A percentile compares a stretch with the other conserved stretches of the same genome.
These are phyloP conservation scores for Peronospora tabacina DNA, from an alignment of 352 stramenopile genomes.

Conservation along the genomic window DNA sequence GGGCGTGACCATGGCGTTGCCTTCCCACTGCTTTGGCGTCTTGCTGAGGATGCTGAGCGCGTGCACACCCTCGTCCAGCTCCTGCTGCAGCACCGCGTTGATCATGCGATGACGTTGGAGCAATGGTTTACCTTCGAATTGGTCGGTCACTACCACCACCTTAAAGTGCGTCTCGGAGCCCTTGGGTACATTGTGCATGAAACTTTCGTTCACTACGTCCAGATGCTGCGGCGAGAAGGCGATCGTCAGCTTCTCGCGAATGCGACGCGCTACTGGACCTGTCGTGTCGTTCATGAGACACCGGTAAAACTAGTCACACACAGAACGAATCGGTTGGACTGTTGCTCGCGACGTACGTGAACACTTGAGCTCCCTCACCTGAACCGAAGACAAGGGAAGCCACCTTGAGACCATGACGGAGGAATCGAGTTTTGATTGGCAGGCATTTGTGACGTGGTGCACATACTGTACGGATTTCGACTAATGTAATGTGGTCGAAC, in stretches of 20 bases:
- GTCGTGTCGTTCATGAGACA: slow-evolving; percentile 29
- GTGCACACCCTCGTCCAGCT: slow-evolving; percentile 86
- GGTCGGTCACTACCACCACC: slow-evolving; percentile 87
- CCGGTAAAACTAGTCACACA: slow-evolving; percentile 11
- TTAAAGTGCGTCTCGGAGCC: slow-evolving; percentile 96
- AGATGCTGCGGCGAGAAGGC: slow-evolving; percentile 62
- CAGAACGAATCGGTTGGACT: neutral
- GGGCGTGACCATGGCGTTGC: slow-evolving; percentile 38
- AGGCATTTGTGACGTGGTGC: neutral
- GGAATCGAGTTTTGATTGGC: slow-evolving; percentile 23
- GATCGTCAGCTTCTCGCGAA: slow-evolving; percentile 52
- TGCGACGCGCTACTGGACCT: slow-evolving; percentile 50
- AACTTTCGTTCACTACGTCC: slow-evolving; percentile 91
- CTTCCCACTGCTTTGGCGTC: slow-evolving; percentile 88
- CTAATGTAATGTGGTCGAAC: no score
- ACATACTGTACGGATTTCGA: neutral
- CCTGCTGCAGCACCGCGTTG: slow-evolving; percentile 81
- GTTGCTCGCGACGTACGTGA: neutral
- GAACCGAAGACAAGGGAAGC: slow-evolving; percentile 1
- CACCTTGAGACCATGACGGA: slow-evolving; percentile 5
- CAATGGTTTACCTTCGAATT: slow-evolving; percentile 86
- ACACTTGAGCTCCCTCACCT: neutral
- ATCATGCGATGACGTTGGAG: slow-evolving; percentile 89
- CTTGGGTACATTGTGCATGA: slow-evolving; percentile 93
- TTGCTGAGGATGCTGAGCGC: slow-evolving; percentile 93